These are phyloP conservation scores for Camelina sativa DNA, from an alignment of 345 rosid genomes.

Conservation along the genomic window DNA sequence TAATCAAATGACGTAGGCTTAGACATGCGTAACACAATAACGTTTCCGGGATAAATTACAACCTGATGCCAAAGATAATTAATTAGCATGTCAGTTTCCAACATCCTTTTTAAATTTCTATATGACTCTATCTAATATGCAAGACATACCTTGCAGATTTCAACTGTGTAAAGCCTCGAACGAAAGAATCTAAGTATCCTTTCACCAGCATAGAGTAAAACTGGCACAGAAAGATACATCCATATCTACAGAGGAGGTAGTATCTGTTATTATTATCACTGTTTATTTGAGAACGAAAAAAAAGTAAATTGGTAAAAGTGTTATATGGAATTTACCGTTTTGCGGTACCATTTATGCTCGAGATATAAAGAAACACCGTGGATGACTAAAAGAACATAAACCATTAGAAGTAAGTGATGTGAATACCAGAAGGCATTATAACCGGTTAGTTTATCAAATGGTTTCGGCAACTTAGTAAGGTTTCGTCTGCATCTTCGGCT, in stretches of 20 bases:
- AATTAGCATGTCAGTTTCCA: too few species aligned
- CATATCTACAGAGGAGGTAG: slow-evolving; percentile 61
- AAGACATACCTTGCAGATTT: slow-evolving; percentile 63
- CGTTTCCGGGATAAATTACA: slow-evolving; percentile 44
- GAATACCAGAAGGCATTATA: slow-evolving; percentile 99
- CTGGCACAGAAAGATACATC: slow-evolving; percentile 95
- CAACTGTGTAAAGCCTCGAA: slow-evolving; percentile 76
- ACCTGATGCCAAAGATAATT: slow-evolving; percentile 25
- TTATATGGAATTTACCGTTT: slow-evolving; percentile 61
- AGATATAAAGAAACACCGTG: slow-evolving; percentile 75
- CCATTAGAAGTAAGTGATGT: slow-evolving; percentile 78
- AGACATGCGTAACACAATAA: slow-evolving; percentile 61
- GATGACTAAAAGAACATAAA: slow-evolving; percentile 71
- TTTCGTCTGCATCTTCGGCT: slow-evolving; percentile 77
- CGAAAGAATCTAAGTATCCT: slow-evolving; percentile 87
- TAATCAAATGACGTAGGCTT: slow-evolving; percentile 76
- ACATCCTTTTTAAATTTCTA: too few species aligned
- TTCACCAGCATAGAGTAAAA: slow-evolving; percentile 80
- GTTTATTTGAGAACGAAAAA: background rate
- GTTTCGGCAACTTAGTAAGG: slow-evolving; percentile 77
- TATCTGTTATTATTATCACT: slow-evolving; percentile 1
- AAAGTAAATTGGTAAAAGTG: background rate
- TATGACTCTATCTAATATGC: background rate
- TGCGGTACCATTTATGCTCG: slow-evolving; percentile 74
- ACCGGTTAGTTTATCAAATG: slow-evolving; percentile 91